phyloP scores from a whole-genome alignment of 306 rosid species.

The Medicago lupulina region DNA sequence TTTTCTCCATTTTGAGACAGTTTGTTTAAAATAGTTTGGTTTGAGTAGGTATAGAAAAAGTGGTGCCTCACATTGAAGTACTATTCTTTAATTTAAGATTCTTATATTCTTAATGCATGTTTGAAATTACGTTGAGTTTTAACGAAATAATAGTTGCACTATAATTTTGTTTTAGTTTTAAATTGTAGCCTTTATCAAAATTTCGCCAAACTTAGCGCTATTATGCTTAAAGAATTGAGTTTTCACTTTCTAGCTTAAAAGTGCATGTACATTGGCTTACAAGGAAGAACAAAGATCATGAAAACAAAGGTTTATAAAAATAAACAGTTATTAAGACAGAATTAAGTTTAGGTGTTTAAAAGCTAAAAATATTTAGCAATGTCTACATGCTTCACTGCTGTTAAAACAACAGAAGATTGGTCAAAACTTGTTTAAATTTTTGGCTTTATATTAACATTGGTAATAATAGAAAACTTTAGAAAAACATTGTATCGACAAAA shows the following conservation, averaged over 20 bases:
- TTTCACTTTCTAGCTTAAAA: neutral
- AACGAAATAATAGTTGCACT: no score
- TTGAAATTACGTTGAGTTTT: neutral
- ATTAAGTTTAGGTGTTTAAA: constrained; percentile 15
- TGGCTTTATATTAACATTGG: constrained; percentile 6
- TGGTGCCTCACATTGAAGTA: no score
- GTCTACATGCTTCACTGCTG: constrained; percentile 13
- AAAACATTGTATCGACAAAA: constrained; percentile 62
- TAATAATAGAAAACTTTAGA: constrained; percentile 41
- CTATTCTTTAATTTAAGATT: no score
- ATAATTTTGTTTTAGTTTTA: neutral
- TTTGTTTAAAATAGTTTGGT: no score
- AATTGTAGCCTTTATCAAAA: no score
- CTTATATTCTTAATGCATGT: neutral
- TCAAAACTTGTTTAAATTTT: constrained; percentile 22
- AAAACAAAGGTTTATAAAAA: no score
- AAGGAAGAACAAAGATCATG: no score
- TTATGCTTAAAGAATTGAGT: neutral
- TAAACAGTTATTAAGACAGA: neutral
- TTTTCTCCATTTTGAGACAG: neutral
- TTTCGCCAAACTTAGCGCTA: neutral
- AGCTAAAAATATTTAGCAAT: constrained; percentile 26
- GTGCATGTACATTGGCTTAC: no score
- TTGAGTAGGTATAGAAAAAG: no score
- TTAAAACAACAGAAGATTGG: constrained; percentile 29